Conservation (phyloP, 73 alveolate genomes). For the Tetrahymena thermophila region DNA sequence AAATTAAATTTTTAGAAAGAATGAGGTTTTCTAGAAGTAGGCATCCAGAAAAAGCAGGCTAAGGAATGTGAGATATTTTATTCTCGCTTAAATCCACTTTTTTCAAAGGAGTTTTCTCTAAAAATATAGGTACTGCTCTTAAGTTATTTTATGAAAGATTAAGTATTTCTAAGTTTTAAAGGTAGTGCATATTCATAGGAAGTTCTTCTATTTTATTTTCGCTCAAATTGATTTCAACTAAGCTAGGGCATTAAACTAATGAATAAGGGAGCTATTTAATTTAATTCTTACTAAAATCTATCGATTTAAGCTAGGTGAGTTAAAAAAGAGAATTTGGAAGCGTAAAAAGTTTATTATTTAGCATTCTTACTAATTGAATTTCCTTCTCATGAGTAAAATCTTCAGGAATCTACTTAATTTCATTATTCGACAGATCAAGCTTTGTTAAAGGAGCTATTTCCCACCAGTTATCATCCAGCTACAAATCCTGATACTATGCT, state of each 20-base stretch:
- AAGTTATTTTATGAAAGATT: neutral
- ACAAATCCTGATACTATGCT: neutral
- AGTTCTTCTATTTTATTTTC: neutral
- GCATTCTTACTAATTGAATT: neutral
- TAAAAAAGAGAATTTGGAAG: neutral
- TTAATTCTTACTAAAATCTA: neutral
- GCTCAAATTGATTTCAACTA: neutral
- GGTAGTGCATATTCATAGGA: neutral
- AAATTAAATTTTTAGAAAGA: slow-evolving; percentile 29
- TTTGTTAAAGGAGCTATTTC: neutral
- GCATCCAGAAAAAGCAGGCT: neutral
- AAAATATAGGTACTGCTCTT: neutral
- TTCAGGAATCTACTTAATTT: neutral
- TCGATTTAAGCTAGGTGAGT: neutral
- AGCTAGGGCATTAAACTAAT: neutral
- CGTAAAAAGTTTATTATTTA: neutral
- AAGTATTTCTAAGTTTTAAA: neutral
- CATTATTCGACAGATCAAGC: neutral
- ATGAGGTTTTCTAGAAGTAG: slow-evolving; percentile 6
- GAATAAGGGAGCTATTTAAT: neutral
- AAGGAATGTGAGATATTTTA: neutral
- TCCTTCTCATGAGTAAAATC: neutral
- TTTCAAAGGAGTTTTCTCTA: neutral
- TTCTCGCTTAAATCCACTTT: neutral
- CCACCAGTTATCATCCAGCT: neutral